These are phyloP conservation scores for Laetiporus sulphureus DNA, from an alignment of 1,284 basidiomycete species.

Conservation along the genomic window DNA sequence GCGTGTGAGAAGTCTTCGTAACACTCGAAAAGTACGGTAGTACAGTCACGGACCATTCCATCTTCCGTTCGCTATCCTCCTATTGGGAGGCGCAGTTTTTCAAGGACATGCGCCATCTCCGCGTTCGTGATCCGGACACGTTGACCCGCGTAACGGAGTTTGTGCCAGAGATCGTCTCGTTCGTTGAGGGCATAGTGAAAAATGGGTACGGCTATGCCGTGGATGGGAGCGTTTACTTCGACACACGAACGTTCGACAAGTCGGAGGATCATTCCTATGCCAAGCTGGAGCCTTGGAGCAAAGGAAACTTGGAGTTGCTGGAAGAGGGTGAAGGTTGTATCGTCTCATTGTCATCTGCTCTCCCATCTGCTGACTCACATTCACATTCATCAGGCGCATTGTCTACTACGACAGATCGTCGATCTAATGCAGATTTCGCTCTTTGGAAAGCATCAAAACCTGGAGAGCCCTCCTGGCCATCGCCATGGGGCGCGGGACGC, in stretches of 20 bases:
- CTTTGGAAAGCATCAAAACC: conserved; percentile 98
- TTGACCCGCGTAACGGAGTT: conserved; percentile 97
- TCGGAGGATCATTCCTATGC: conserved; percentile 76
- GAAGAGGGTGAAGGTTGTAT: conserved; percentile 87
- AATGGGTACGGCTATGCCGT: conserved; percentile 91
- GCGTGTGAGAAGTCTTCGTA: conserved; percentile 5
- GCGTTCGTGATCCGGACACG: conserved; percentile 84
- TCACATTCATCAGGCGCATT: conserved; percentile 46
- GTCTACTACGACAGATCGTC: conserved; percentile 52
- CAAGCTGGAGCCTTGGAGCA: conserved; percentile 95
- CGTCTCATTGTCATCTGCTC: conserved; percentile 1
- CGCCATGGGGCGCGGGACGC: conserved; percentile 94
- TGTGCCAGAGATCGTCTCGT: conserved; percentile 90
- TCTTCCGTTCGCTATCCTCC: conserved; percentile 81
- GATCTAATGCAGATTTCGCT: conserved; percentile 85
- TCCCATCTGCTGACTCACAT: conserved; percentile 1
- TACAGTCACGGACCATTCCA: conserved; percentile 81
- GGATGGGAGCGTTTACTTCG: conserved; percentile 93
- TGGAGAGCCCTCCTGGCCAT: conserved; percentile 97
- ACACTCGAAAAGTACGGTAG: conserved; percentile 52
- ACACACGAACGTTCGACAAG: conserved; percentile 84
- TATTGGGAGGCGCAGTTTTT: conserved; percentile 93
- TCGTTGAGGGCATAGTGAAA: conserved; percentile 80
- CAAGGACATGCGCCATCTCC: conserved; percentile 86
- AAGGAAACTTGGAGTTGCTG: conserved; percentile 85